Percentiles rank a stretch among this genome's conserved stretches.
These are phyloP conservation scores for Cordyceps militaris DNA, from an alignment of 2,329 filamentous ascomycete genomes.

Conservation along the genomic window DNA sequence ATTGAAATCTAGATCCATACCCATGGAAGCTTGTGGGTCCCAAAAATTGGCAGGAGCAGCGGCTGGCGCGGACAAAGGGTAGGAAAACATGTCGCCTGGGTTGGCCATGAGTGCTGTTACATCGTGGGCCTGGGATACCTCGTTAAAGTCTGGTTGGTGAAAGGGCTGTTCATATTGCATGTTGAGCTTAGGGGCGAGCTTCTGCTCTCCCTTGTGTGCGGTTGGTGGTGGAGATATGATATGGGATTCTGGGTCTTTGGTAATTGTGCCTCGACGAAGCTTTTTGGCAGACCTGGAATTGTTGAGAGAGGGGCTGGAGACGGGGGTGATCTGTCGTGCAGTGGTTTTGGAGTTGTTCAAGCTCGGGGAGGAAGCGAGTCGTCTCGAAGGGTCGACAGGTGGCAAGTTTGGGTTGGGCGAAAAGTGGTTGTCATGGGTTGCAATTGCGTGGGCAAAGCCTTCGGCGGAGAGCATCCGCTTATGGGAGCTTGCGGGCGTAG, in stretches of 20 bases:
- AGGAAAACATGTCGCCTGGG: slow-evolving; percentile 50
- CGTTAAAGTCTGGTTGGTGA: slow-evolving; percentile 44
- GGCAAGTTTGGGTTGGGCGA: slow-evolving; percentile 48
- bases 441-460: slow-evolving; percentile 42
- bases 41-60: slow-evolving; percentile 48
- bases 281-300: slow-evolving; percentile 35
- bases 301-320: slow-evolving; percentile 24
- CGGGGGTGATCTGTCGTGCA: slow-evolving; percentile 22
- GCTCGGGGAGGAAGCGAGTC: slow-evolving; percentile 51
- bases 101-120: slow-evolving; percentile 40
- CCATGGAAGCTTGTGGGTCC: slow-evolving; percentile 47
- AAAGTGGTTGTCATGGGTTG: slow-evolving; percentile 57
- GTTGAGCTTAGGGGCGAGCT: slow-evolving; percentile 45
- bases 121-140: slow-evolving; percentile 41
- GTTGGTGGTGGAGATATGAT: slow-evolving; percentile 56
- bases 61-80: slow-evolving; percentile 52
- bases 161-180: slow-evolving; percentile 55
- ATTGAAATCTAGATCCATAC: slow-evolving; percentile 55
- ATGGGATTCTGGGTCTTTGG: slow-evolving; percentile 35
- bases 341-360: slow-evolving; percentile 29
- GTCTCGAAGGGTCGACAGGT: slow-evolving; percentile 52
- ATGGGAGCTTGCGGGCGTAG: slow-evolving; percentile 32
- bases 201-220: slow-evolving; percentile 46
- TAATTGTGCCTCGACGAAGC: slow-evolving; percentile 33
- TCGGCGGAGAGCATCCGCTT: slow-evolving; percentile 47